A percentile compares a stretch with the other conserved stretches of the same genome.
Evolutionary conservation across 805 yeast genomes (phyloP).

Genomic region (Brettanomyces custersianus): DNA sequence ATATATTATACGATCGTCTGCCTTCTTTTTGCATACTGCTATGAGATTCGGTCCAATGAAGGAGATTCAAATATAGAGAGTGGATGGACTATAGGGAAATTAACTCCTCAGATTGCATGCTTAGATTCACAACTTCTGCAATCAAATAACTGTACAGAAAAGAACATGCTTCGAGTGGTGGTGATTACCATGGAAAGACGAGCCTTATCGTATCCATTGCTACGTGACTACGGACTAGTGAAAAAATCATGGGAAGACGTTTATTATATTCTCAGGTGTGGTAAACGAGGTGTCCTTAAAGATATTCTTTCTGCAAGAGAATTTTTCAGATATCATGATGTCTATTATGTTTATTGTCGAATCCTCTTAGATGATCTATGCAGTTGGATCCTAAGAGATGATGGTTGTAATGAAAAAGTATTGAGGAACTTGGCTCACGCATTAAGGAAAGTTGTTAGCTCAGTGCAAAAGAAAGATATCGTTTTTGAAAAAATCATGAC

Average conservation of each 20-base stretch:
- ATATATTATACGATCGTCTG: slow-evolving; percentile 56
- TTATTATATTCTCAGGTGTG: slow-evolving; percentile 52
- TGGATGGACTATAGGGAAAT: slow-evolving; percentile 88
- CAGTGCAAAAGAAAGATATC: slow-evolving; percentile 35
- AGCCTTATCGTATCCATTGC: slow-evolving; percentile 71
- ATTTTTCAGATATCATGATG: slow-evolving; percentile 72
- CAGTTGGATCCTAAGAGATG: slow-evolving; percentile 59
- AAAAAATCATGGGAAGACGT: slow-evolving; percentile 69
- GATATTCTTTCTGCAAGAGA: slow-evolving; percentile 55
- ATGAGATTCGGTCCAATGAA: slow-evolving; percentile 67
- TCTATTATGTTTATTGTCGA: slow-evolving; percentile 76
- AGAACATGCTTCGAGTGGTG: slow-evolving; percentile 37
- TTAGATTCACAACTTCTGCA: slow-evolving; percentile 52
- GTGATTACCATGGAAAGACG: slow-evolving; percentile 60
- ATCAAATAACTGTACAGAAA: slow-evolving; percentile 24
- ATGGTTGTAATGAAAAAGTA: slow-evolving; percentile 45
- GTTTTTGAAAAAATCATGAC: slow-evolving; percentile 44
- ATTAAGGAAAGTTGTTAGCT: slow-evolving; percentile 34
- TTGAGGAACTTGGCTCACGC: slow-evolving; percentile 63
- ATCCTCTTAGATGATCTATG: slow-evolving; percentile 70
- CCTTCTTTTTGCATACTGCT: slow-evolving; percentile 62
- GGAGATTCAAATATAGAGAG: slow-evolving; percentile 74
- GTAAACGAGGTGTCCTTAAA: slow-evolving; percentile 57
- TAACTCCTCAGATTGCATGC: slow-evolving; percentile 68
- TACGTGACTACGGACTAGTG: slow-evolving; percentile 57